Evolutionary conservation across 306 rosid genomes (phyloP).

Genomic region (Lathyrus sativus): DNA sequence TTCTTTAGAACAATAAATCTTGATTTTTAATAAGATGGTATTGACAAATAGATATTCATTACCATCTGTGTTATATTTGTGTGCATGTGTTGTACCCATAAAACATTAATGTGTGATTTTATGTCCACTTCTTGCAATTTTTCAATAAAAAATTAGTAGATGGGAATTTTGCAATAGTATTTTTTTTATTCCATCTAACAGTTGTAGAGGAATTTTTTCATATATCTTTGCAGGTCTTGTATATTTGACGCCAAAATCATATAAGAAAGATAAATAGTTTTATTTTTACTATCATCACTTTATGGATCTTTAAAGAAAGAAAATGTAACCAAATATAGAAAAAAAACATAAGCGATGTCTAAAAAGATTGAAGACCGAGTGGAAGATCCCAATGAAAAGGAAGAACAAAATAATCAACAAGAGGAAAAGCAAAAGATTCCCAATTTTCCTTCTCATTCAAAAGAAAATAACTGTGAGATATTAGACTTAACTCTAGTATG

Average conservation of each 20-base stretch:
- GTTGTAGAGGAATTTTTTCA: background rate
- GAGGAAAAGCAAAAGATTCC: no score
- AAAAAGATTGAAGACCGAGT: background rate
- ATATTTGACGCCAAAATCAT: background rate
- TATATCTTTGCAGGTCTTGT: background rate
- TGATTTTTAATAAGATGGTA: constrained; percentile 25
- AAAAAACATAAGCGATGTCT: background rate
- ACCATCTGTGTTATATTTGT: constrained; percentile 29
- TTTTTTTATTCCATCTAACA: background rate
- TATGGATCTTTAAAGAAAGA: background rate
- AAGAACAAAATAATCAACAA: no score
- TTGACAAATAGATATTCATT: background rate
- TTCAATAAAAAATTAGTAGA: constrained; percentile 10
- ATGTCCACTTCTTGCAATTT: constrained; percentile 15
- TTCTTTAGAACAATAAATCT: constrained; percentile 6
- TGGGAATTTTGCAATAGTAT: constrained; percentile 12
- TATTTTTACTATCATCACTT: background rate
- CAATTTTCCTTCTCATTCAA: no score
- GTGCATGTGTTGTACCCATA: constrained; percentile 13
- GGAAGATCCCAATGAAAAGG: no score
- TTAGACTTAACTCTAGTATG: no score
- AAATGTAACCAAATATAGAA: background rate
- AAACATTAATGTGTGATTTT: constrained; percentile 25
- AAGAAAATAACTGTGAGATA: no score
- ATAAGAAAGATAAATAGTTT: background rate